Evolutionary conservation across 176 grass and related monocot genomes (phyloP).

Genomic region (Pontederia crassipes): DNA sequence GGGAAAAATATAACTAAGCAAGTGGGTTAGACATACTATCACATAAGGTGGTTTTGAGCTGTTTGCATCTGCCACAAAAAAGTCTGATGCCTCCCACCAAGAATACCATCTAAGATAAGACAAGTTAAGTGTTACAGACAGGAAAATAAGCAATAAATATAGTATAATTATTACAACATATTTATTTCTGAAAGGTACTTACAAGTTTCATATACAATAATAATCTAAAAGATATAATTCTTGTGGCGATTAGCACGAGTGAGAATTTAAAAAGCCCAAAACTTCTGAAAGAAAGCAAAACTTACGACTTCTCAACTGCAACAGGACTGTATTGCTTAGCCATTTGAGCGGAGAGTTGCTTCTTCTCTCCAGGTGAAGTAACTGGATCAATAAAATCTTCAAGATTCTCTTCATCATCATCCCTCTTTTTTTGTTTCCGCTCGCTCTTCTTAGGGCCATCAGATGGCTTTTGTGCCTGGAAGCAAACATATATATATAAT

Average conservation of each 20-base stretch:
- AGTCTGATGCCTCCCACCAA: constrained; percentile 68
- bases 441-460: constrained; percentile 51
- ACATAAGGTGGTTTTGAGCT: constrained; percentile 72
- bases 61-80: constrained; percentile 50
- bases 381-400: constrained; percentile 51
- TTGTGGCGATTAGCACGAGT: neutral
- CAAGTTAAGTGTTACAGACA: constrained; percentile 3
- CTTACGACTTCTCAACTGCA: constrained; percentile 63
- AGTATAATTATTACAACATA: too few species aligned
- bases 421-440: constrained; percentile 52
- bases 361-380: constrained; percentile 47
- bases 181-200: neutral
- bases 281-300: neutral
- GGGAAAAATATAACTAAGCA: neutral
- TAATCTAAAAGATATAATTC: constrained; percentile 9
- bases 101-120: constrained; percentile 53
- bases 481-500: neutral
- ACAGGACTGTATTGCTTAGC: constrained; percentile 65
- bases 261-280: neutral
- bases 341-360: constrained; percentile 49
- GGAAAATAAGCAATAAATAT: neutral
- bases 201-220: constrained; percentile 3
- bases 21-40: constrained; percentile 37
- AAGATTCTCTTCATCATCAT: constrained; percentile 29
- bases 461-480: constrained; percentile 33